Evolutionary conservation across 768 basidiomycete genomes (phyloP), one percentile per base, ranked within the genome.

Genomic region (Tulasnella sp.): DNA sequence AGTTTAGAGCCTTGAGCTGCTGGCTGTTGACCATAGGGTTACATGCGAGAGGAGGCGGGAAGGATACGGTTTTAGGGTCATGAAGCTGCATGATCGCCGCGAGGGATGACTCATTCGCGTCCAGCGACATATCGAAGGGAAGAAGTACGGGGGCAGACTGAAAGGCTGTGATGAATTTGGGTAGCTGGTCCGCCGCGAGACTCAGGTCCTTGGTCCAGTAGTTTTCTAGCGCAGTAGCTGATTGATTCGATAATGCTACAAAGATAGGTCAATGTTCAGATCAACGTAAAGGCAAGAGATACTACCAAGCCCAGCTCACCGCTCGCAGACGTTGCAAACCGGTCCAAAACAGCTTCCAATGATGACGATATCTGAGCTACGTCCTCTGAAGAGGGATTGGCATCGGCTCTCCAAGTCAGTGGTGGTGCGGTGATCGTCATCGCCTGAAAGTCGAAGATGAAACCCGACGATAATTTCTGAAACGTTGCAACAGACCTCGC

Each of bases 11-110:
- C 29, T 75, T 66, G 31, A 75, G 62, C 61, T 78, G 74, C 11
- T 70, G 60, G 11, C 68, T 50, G 27, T 66, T 68, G 10, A 84
- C 69, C 24, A 72, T 70, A n/a, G 84, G 82, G 65, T 79, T 82
- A 65, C 83, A 85, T 11, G 76, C 73, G 1, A 82, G 66, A 0
- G 83, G 80, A 10, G 80, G 78, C 8, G 83, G 82, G 64, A 84
- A 83, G 11, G 73, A 67, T 2, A 70, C 43, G 8, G 59, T 44
- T 24, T 60, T 60, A 15, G 59, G 49, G 15, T 52, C 42, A 2
- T 43, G 25, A 3, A 51, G 31, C 31, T 60, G 49, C 59, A 60
- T 60, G 2, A 43, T 43, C 29, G 59, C 25, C 25, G 59, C 17
- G 15, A 49, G 19, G 17, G 57, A 59, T 27, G 48, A 11, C 21